These are phyloP conservation scores for Coemansia sp. DNA, from an alignment of 192 early-diverging fungal species.

Conservation along the genomic window DNA sequence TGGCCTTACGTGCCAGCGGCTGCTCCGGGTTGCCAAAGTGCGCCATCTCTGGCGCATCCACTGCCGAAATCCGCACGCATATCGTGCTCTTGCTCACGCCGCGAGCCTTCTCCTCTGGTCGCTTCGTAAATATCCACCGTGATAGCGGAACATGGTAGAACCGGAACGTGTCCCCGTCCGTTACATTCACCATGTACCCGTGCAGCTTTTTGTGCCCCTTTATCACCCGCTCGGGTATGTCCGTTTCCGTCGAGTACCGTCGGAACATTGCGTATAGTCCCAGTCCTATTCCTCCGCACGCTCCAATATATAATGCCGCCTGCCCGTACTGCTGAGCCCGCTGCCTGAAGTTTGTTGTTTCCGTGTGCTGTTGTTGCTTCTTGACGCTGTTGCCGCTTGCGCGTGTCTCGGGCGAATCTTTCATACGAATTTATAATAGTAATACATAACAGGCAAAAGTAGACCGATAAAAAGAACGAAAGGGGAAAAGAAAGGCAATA, in stretches of 20 bases:
- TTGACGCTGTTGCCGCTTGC: neutral
- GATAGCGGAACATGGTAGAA: conserved; percentile 46
- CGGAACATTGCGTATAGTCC: conserved; percentile 46
- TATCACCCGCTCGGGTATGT: conserved; percentile 40
- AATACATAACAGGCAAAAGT: conserved; percentile 6
- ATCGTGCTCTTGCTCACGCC: conserved; percentile 43
- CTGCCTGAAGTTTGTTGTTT: neutral
- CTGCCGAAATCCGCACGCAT: conserved; percentile 36
- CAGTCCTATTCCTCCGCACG: conserved; percentile 19
- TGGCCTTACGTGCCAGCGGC: conserved; percentile 47
- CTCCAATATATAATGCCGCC: conserved; percentile 34
- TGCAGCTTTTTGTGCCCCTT: conserved; percentile 31
- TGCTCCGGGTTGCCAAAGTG: conserved; percentile 57
- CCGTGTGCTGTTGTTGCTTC: neutral
- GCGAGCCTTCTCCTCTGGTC: conserved; percentile 28
- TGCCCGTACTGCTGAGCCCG: conserved; percentile 24
- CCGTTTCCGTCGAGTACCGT: conserved; percentile 41
- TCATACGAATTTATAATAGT: conserved; percentile 2
- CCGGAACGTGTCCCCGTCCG: conserved; percentile 48
- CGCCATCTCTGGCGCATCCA: conserved; percentile 54
- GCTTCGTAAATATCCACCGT: conserved; percentile 24
- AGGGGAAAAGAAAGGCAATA: too few relatives aligned
- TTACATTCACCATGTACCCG: conserved; percentile 45
- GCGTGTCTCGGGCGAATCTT: neutral
- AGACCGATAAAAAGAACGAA: neutral